phyloP scores from a whole-genome alignment of 2,329 filamentous ascomycete genomes.

The Aspergillus candidus region DNA sequence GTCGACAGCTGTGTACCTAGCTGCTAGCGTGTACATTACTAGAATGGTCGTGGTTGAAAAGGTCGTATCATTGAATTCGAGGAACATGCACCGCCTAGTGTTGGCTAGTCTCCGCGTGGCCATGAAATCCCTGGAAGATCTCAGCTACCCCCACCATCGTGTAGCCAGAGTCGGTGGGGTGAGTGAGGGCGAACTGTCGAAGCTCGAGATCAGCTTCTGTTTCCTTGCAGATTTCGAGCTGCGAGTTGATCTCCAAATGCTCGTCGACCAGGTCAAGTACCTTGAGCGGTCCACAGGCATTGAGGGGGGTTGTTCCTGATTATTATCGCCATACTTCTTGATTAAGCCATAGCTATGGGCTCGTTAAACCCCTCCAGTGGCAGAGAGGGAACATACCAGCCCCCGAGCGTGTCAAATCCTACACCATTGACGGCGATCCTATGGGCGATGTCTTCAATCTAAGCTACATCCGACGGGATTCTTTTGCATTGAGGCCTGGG shows the following conservation, averaged over 20 bases:
- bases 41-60: slow-evolving; percentile 71
- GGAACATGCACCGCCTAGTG: slow-evolving; percentile 80
- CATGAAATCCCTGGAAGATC: slow-evolving; percentile 91
- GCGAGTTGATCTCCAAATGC: slow-evolving; percentile 53
- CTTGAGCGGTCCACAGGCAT: slow-evolving; percentile 19
- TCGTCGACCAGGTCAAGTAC: slow-evolving; percentile 46
- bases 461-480: too few relatives aligned
- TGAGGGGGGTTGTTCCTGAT: too few relatives aligned
- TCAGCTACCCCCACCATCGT: slow-evolving; percentile 76
- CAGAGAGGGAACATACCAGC: too few relatives aligned
- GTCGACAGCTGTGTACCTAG: slow-evolving; percentile 88
- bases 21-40: slow-evolving; percentile 81
- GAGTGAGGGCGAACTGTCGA: slow-evolving; percentile 69
- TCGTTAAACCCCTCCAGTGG: too few relatives aligned
- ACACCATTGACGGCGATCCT: too few relatives aligned
- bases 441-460: too few relatives aligned
- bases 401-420: too few relatives aligned
- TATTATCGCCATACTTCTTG: too few relatives aligned
- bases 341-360: too few relatives aligned
- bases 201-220: slow-evolving; percentile 83
- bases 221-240: slow-evolving; percentile 82
- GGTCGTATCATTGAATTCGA: slow-evolving; percentile 70
- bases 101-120: slow-evolving; percentile 80
- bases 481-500: too few relatives aligned
- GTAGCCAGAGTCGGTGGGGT: slow-evolving; percentile 87